phyloP scores from a whole-genome alignment of 495 filamentous ascomycete species.

The Hypoxylon trugodes region DNA sequence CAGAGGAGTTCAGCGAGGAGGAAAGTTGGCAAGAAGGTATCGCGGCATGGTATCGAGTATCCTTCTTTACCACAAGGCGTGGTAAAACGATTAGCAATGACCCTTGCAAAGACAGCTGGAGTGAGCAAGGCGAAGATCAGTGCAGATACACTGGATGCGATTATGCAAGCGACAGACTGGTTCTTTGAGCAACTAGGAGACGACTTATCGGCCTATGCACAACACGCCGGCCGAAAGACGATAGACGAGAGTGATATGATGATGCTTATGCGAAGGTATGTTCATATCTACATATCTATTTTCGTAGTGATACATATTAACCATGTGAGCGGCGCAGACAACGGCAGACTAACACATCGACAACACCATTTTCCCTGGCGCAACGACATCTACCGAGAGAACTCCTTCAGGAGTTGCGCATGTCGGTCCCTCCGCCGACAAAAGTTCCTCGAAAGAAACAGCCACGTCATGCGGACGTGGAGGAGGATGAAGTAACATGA shows the following conservation, averaged over 20 bases:
- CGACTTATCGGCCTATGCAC: slow-evolving; percentile 79
- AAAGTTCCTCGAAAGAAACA: slow-evolving; percentile 42
- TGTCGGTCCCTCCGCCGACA: slow-evolving; percentile 62
- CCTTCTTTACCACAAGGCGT: slow-evolving; percentile 74
- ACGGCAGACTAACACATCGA: slow-evolving; percentile 74
- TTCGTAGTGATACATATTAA: slow-evolving; percentile 33
- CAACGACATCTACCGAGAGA: slow-evolving; percentile 83
- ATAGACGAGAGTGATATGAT: slow-evolving; percentile 87
- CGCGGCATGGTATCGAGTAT: slow-evolving; percentile 76
- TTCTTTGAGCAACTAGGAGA: slow-evolving; percentile 88
- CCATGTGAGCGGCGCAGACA: slow-evolving; percentile 65
- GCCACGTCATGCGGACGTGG: slow-evolving; percentile 44
- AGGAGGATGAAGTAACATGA: slow-evolving; percentile 49
- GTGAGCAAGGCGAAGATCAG: slow-evolving; percentile 70
- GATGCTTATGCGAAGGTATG: slow-evolving; percentile 81
- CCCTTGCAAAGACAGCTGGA: slow-evolving; percentile 69
- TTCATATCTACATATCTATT: slow-evolving; percentile 49
- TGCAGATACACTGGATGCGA: slow-evolving; percentile 73
- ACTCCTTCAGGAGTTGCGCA: slow-evolving; percentile 80
- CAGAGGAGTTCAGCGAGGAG: slow-evolving; percentile 40
- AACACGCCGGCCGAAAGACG: slow-evolving; percentile 82
- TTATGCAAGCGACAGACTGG: slow-evolving; percentile 83
- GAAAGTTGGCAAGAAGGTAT: slow-evolving; percentile 68
- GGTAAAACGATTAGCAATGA: slow-evolving; percentile 78
- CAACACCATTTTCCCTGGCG: slow-evolving; percentile 82